Base-by-base conservation (phyloP, 768 basidiomycete genomes). In the Lanmaoa rubissima region DNA sequence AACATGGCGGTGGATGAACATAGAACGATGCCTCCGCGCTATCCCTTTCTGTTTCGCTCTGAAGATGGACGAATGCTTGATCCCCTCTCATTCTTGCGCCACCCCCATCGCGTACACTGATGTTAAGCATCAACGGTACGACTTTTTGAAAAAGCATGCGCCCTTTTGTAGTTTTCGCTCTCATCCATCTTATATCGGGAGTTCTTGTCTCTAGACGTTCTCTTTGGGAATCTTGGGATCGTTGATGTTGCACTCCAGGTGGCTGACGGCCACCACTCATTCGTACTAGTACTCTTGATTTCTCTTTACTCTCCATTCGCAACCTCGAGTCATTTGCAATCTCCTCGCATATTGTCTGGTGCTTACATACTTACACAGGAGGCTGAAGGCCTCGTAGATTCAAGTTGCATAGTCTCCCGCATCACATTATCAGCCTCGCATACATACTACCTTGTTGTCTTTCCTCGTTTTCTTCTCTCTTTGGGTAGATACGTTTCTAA, bases 351-450 rank as follows among this genome's bases (percentile, higher is more conserved):
- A 59, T 49, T 24, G 36, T 62, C 58, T 56, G 41, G 55, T 57
- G 57, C 62, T 65, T 35, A 58, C 63, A 61, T 68, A 72, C 64
- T 72, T 50, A 70, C 70, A 62, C 51, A 41, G 71, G 71, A 41
- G 71, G 71, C 71, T 74, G 45, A 72, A 74, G 71, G 71, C 71
- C 68, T 61, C 55, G 51, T 70, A 70, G 66, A 71, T 58, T 44
- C 63, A 58, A 57, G 40, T 55, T 58, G 50, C 61, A 69, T 63
- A 50, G 55, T 59, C 34, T 40, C 46, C 19, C 45, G 47, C 60
- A 45, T 50, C 61, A 54, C 57, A 59, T 63, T 60, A 69, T 58
- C 63, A 57, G 51, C 41, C 51, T 55, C 53, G 14, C 56, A 63
- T 58, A 68, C 68, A 62, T 55, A 55, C 58, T 60, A 57, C 43